phyloP scores from a whole-genome alignment of 1,284 basidiomycete genomes.

The Tilletia caries region DNA sequence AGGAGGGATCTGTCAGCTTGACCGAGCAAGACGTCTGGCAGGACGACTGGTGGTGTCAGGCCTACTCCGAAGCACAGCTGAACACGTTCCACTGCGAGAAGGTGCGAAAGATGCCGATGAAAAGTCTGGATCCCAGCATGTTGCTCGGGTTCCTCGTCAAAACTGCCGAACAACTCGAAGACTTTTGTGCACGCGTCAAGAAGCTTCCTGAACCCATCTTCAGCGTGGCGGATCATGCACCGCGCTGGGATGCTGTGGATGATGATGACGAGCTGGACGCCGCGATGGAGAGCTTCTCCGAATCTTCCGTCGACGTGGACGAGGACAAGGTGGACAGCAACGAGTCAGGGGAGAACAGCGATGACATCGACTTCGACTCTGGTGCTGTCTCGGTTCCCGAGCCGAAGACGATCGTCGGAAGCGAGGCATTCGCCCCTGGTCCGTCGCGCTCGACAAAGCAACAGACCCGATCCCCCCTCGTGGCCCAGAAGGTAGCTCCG shows the following conservation, averaged over 20 bases:
- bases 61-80: constrained; percentile 67
- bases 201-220: constrained; percentile 50
- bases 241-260: constrained; percentile 71
- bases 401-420: neutral
- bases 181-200: constrained; percentile 66
- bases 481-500: neutral
- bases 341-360: constrained; percentile 20
- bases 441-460: neutral
- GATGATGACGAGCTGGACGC: constrained; percentile 75
- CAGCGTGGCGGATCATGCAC: constrained; percentile 66
- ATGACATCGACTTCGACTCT: constrained; percentile 3
- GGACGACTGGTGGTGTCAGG: constrained; percentile 64
- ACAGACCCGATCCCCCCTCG: neutral
- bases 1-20: constrained; percentile 14
- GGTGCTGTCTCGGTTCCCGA: neutral
- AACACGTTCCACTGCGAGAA: constrained; percentile 90
- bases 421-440: neutral
- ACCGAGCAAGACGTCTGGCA: constrained; percentile 1
- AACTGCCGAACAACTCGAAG: constrained; percentile 70
- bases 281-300: constrained; percentile 57
- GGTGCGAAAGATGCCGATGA: constrained; percentile 85
- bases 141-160: constrained; percentile 83
- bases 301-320: constrained; percentile 27
- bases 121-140: constrained; percentile 94
- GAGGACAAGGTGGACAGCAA: neutral